phyloP scores from a whole-genome alignment of 1,139 yeast genomes.

The Hemisphaericaspora subhashii region DNA sequence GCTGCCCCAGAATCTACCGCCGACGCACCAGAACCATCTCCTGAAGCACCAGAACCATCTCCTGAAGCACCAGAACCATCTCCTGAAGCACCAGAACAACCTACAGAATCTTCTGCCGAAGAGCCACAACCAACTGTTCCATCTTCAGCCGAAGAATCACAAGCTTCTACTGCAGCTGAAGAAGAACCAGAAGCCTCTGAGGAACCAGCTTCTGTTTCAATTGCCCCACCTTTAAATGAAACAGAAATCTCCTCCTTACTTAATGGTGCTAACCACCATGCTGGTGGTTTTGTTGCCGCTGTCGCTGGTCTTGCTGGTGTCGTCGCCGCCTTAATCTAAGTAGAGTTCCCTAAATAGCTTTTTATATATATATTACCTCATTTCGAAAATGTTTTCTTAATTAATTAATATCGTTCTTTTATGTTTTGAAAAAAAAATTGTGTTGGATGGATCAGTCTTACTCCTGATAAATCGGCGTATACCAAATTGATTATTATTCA shows the following conservation, averaged over 20 bases:
- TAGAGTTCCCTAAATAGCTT: too few relatives aligned
- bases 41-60: not conserved
- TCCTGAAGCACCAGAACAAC: not conserved
- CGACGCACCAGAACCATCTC: not conserved
- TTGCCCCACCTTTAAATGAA: slow-evolving; percentile 10
- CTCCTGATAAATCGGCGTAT: too few relatives aligned
- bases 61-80: not conserved
- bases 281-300: slow-evolving; percentile 6
- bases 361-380: too few relatives aligned
- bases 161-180: not conserved
- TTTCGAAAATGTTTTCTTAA: too few relatives aligned
- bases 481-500: too few relatives aligned
- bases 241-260: slow-evolving; percentile 8
- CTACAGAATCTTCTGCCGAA: not conserved
- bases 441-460: too few relatives aligned
- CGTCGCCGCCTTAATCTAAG: slow-evolving; percentile 13
- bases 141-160: not conserved
- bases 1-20: not conserved
- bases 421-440: too few relatives aligned
- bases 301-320: slow-evolving; percentile 13
- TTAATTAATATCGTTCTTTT: too few relatives aligned
- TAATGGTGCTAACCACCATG: slow-evolving; percentile 9
- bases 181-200: slow-evolving; percentile 6
- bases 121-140: not conserved
- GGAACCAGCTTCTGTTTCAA: slow-evolving; percentile 10